Conservation (phyloP, 2,329 filamentous ascomycete species). For the Trichophyton verrucosum region DNA sequence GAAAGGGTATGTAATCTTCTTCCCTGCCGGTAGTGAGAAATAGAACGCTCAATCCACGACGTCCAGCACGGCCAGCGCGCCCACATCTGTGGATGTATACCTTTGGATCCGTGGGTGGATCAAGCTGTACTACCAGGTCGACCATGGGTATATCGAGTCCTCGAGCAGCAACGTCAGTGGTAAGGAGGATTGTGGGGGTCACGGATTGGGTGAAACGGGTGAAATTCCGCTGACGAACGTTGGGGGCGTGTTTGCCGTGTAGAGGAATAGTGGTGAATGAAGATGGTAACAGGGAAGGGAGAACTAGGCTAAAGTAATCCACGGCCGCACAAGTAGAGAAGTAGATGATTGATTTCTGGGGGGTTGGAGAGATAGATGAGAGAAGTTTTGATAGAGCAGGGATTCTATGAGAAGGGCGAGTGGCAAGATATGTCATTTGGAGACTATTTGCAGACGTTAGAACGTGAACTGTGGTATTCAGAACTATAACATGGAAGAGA, state of each 20-base stretch:
- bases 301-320: constrained; percentile 77
- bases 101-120: constrained; percentile 77
- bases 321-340: constrained; percentile 88
- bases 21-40: constrained; percentile 76
- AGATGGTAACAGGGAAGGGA: constrained; percentile 59
- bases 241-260: constrained; percentile 83
- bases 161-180: constrained; percentile 81
- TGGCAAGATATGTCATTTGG: constrained; percentile 75
- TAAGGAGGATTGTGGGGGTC: constrained; percentile 68
- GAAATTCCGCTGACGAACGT: constrained; percentile 81
- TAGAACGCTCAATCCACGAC: constrained; percentile 69
- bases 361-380: constrained; percentile 54
- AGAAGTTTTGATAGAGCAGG: constrained; percentile 61
- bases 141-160: constrained; percentile 87
- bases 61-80: constrained; percentile 50
- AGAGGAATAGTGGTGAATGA: constrained; percentile 63
- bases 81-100: constrained; percentile 58
- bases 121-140: constrained; percentile 80
- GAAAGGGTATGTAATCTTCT: constrained; percentile 78
- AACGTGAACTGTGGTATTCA: neutral
- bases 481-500: too few relatives aligned
- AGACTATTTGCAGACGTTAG: constrained; percentile 38
- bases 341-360: constrained; percentile 80
- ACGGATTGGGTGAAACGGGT: constrained; percentile 62
- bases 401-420: constrained; percentile 66